These are phyloP conservation scores for Gyromitra esculenta DNA, from an alignment of 2,329 filamentous ascomycete genomes.

Conservation along the genomic window DNA sequence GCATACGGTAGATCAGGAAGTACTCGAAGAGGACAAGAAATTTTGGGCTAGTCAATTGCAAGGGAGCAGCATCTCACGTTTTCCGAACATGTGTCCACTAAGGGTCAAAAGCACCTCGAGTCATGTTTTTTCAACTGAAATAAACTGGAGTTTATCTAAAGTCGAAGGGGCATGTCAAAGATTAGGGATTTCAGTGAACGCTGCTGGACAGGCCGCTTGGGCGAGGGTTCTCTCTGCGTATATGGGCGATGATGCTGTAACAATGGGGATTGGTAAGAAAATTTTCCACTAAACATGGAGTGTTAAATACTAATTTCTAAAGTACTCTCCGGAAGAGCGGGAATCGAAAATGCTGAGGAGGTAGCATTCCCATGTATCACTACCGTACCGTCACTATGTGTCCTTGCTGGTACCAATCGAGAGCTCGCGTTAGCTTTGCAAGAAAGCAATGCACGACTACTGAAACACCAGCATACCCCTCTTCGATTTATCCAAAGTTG, in stretches of 20 bases:
- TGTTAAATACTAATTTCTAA: slow-evolving; percentile 59
- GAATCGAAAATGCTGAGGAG: slow-evolving; percentile 68
- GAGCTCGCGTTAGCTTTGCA: slow-evolving; percentile 72
- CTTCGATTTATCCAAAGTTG: slow-evolving; percentile 77
- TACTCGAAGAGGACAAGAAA: slow-evolving; percentile 59
- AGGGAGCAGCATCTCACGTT: slow-evolving; percentile 71
- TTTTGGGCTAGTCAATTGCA: slow-evolving; percentile 73
- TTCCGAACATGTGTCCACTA: slow-evolving; percentile 78
- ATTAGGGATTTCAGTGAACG: slow-evolving; percentile 77
- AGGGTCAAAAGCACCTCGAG: slow-evolving; percentile 59
- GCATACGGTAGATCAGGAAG: slow-evolving; percentile 57
- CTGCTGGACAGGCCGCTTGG: slow-evolving; percentile 81
- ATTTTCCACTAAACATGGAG: neutral
- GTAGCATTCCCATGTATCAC: slow-evolving; percentile 81
- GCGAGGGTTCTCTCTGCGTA: slow-evolving; percentile 78
- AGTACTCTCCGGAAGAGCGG: slow-evolving; percentile 77
- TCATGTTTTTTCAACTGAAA: slow-evolving; percentile 60
- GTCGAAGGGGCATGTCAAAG: slow-evolving; percentile 69
- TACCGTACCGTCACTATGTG: slow-evolving; percentile 77
- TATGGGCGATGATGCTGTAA: slow-evolving; percentile 75
- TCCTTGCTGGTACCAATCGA: slow-evolving; percentile 66
- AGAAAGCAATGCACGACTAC: slow-evolving; percentile 70
- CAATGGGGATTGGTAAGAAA: slow-evolving; percentile 69
- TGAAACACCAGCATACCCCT: slow-evolving; percentile 76
- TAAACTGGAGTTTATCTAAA: slow-evolving; percentile 61